Base-by-base conservation (phyloP, 106 monocot species). In the Dendrobium officinale region DNA sequence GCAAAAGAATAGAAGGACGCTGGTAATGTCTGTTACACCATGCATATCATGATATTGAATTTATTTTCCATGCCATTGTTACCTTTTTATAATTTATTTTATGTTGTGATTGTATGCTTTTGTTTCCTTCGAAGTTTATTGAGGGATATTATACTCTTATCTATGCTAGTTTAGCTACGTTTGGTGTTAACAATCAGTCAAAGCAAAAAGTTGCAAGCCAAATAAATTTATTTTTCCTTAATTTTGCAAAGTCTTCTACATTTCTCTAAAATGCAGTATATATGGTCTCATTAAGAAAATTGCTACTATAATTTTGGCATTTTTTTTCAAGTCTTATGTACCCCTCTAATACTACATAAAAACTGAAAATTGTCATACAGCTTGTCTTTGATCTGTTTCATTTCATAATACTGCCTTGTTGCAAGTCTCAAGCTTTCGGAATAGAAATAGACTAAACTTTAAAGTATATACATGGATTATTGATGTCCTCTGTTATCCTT, bases 1-100 rank as follows among this genome's bases (percentile, higher is more conserved):
- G 92, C 88, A 93, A 80, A 93, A 90, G 83, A 93, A 93, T 44
- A 86, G 90, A 42, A 45, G 92, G 79, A 90, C 77, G 31, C 68
- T 93, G 92, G 92, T 93, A 78, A 55, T 67, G 29, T 42, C 9
- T 9, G 9, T 18, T 78, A 1, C 22, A 55, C 41, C 42, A 48
- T 76, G 24, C 49, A 74, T 19, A 74, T 18, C 43, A 42, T 74
- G 42, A 42, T 44, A 43, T 74, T 44, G 6, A 70, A 74, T 20
- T 44, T 74, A 37, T 20, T 6, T 43, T 74, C 44, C 33, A 7
- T 74, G 74, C 19, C 74, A 43, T 29, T 37, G 37, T 37, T 37
- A 44, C 43, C 22, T 42, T 43, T 74, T 74, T 20, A 74, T 74
- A 17, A 40, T 17, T 70, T n/a, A 44, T 17, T 44, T 44, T 74